These are phyloP conservation scores for Diaporthe longicolla DNA, from an alignment of 2,329 filamentous ascomycete species.

Conservation along the genomic window DNA sequence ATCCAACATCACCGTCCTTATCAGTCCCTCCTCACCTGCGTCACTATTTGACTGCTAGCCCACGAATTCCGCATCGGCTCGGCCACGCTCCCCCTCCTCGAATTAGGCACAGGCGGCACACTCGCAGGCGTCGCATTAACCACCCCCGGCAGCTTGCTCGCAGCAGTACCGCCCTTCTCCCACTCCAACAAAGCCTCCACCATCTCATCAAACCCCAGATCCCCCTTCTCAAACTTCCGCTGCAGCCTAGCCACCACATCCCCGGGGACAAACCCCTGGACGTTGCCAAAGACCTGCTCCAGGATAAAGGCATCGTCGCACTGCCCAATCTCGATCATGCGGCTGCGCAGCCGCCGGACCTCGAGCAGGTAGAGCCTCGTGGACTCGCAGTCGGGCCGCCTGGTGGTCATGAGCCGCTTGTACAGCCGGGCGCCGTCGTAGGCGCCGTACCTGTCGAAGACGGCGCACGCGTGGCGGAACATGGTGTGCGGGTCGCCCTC, in stretches of 20 bases:
- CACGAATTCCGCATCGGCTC: slow-evolving; percentile 18
- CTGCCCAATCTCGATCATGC: slow-evolving; percentile 20
- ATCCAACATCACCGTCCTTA: background rate
- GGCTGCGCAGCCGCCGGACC: slow-evolving; percentile 1
- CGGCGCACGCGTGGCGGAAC: background rate
- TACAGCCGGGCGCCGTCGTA: background rate
- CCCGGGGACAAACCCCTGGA: background rate
- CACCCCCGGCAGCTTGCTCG: too few species aligned
- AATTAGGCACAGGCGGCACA: background rate
- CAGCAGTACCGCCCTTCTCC: too few species aligned
- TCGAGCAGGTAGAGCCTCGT: background rate
- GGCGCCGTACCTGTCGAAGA: slow-evolving; percentile 8
- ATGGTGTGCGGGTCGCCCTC: background rate
- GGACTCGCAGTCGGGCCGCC: background rate
- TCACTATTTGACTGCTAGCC: background rate
- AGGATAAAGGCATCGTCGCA: slow-evolving; percentile 17
- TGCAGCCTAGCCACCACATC: too few species aligned
- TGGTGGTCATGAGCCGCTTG: background rate
- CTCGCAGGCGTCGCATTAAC: background rate
- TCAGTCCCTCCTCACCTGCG: background rate
- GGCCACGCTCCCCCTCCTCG: background rate
- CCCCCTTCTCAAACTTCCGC: slow-evolving; percentile 6
- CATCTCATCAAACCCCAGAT: slow-evolving; percentile 9
- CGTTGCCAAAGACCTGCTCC: background rate
- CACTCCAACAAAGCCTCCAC: background rate